phyloP scores from a whole-genome alignment of 2,329 filamentous ascomycete genomes.

The Botrytis medusae region DNA sequence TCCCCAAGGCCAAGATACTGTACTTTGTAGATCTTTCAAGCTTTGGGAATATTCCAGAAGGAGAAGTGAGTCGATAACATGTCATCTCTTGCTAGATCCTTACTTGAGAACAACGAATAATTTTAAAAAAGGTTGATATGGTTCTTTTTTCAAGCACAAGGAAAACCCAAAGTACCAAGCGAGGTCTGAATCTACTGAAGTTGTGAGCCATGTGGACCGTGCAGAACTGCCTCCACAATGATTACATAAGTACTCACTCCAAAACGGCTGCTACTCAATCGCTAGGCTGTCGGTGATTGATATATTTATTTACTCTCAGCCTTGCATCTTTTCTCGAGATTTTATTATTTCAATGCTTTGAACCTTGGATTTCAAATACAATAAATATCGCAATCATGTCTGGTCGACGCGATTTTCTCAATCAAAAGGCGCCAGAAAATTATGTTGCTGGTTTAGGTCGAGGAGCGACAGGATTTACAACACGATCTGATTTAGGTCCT shows the following conservation, averaged over 20 bases:
- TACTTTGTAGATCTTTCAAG: not conserved
- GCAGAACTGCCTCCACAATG: not conserved
- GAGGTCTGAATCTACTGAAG: not conserved
- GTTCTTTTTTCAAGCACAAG: not conserved
- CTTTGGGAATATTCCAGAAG: not conserved
- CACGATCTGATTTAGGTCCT: conserved; percentile 91
- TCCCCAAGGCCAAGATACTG: not conserved
- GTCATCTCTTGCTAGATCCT: not conserved
- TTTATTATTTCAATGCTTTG: conserved; percentile 6
- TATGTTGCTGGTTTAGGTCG: conserved; percentile 95
- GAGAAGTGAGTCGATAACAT: too few relatives aligned
- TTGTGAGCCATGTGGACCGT: not conserved
- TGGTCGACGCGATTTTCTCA: conserved; percentile 78
- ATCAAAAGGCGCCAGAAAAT: conserved; percentile 80
- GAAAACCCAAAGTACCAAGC: not conserved
- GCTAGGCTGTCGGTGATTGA: not conserved
- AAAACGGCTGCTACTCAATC: not conserved
- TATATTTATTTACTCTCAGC: conserved; percentile 6
- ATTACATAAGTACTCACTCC: conserved; percentile 1
- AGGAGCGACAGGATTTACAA: conserved; percentile 97
- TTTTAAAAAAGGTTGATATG: not conserved
- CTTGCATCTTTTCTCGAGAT: conserved; percentile 12
- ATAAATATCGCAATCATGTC: conserved; percentile 32
- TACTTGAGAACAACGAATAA: not conserved
- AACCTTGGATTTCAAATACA: not conserved